Evolutionary conservation across 352 stramenopile species (phyloP).

Genomic region (Globisporangium recalcitrans): DNA sequence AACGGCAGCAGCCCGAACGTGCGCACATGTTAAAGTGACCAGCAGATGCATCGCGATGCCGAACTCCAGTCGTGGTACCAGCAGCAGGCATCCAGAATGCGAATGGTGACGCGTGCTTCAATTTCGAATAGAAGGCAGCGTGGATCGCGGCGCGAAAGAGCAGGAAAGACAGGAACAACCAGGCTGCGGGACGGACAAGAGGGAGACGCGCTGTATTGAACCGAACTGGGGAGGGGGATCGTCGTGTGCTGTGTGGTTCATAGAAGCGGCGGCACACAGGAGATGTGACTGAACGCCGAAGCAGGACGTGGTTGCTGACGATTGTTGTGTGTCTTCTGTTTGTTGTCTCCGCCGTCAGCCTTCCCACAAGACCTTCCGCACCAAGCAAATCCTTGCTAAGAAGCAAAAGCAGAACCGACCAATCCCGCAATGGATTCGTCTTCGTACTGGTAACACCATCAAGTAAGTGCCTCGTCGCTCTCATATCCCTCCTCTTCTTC

Average conservation of each 20-base stretch:
- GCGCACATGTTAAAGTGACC: too few species aligned
- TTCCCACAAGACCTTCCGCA: slow-evolving; percentile 99
- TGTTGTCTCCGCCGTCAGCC: slow-evolving; percentile 56
- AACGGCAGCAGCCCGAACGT: too few species aligned
- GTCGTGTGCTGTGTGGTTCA: neutral
- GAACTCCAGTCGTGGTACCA: neutral
- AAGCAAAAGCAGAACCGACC: slow-evolving; percentile 99
- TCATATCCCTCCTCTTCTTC: too few species aligned
- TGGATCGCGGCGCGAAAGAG: neutral
- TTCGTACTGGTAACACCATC: slow-evolving; percentile 99
- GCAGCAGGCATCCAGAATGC: neutral
- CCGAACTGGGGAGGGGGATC: neutral
- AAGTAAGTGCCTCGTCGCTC: slow-evolving; percentile 40
- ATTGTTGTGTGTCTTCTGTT: slow-evolving; percentile 3
- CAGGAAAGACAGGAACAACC: neutral
- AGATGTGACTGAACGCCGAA: too few species aligned
- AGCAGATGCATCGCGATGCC: too few species aligned
- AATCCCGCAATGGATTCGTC: slow-evolving; percentile 99
- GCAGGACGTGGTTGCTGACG: slow-evolving; percentile 4
- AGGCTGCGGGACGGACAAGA: neutral
- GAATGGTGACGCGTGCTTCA: neutral
- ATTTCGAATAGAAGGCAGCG: neutral
- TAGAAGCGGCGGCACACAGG: too few species aligned
- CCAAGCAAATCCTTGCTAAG: slow-evolving; percentile 99
- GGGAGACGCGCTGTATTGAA: neutral